phyloP scores from a whole-genome alignment of 495 filamentous ascomycete species.

The Tuber aestivum region DNA sequence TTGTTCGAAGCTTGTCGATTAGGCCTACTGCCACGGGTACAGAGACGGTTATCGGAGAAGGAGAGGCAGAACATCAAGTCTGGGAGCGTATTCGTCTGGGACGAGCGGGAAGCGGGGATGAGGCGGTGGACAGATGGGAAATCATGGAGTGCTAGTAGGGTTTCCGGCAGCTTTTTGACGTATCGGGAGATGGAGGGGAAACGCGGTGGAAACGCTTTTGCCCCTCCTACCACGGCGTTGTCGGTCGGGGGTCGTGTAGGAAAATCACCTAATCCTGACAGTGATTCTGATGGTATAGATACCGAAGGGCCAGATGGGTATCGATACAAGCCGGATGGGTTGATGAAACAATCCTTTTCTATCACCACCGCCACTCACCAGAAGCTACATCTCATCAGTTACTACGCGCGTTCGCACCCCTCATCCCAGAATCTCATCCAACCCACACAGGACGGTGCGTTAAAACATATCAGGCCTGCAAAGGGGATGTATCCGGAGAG shows the following conservation, averaged over 20 bases:
- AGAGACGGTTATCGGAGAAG: conserved; percentile 90
- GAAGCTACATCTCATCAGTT: conserved; percentile 94
- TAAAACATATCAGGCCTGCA: conserved; percentile 74
- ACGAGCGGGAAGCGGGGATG: conserved; percentile 97
- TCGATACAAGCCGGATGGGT: conserved; percentile 89
- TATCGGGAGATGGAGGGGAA: conserved; percentile 99
- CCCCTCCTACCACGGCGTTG: conserved; percentile 49
- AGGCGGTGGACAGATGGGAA: conserved; percentile 97
- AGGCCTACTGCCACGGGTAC: conserved; percentile 83
- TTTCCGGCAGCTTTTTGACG: conserved; percentile 94
- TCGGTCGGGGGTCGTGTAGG: conserved; percentile 51
- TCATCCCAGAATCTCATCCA: conserved; percentile 62
- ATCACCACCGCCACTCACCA: conserved; percentile 86
- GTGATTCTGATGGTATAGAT: conserved; percentile 72
- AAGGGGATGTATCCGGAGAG: conserved; percentile 97
- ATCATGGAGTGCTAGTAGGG: conserved; percentile 96
- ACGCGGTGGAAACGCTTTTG: conserved; percentile 60
- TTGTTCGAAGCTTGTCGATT: conserved; percentile 93
- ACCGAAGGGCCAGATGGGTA: conserved; percentile 93
- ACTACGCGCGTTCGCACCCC: conserved; percentile 74
- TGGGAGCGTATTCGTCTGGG: conserved; percentile 97
- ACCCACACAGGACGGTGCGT: conserved; percentile 69
- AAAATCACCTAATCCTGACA: conserved; percentile 75
- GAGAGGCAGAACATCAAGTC: conserved; percentile 90
- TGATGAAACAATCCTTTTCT: conserved; percentile 99